Evolutionary conservation across 75 land plant genomes (phyloP).

Genomic region (Ceratopteris richardii): DNA sequence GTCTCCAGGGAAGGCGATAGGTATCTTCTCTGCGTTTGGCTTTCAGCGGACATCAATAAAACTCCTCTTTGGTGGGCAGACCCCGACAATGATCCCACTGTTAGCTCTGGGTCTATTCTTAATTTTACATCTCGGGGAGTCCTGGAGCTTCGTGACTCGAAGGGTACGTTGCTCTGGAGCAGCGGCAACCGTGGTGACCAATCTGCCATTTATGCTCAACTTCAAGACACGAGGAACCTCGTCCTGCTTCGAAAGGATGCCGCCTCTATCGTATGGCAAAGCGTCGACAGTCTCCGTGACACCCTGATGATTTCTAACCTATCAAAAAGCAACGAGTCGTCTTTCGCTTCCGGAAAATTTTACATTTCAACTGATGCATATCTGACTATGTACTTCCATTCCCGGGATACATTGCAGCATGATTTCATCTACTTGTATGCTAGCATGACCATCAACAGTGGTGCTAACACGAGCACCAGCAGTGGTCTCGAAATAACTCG

Average conservation of each 20-base stretch:
- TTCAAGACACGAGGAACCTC: slow-evolving; percentile 2
- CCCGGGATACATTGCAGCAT: neutral
- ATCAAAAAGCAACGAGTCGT: neutral
- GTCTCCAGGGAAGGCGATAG: neutral
- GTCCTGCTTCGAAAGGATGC: neutral
- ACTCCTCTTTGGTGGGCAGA: neutral
- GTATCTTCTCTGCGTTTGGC: slow-evolving; percentile 1
- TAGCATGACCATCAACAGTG: neutral
- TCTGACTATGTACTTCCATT: neutral
- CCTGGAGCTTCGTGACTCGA: neutral
- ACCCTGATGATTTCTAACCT: neutral
- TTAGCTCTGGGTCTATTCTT: neutral
- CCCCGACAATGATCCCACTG: neutral
- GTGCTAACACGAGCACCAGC: neutral
- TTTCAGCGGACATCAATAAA: neutral
- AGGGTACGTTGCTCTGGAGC: neutral
- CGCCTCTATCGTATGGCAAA: neutral
- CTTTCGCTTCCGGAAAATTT: neutral
- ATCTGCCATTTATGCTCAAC: neutral
- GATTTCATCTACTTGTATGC: slow-evolving; percentile 3
- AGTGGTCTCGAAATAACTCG: neutral
- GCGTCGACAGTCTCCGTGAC: neutral
- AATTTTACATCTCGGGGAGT: neutral
- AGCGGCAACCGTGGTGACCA: neutral
- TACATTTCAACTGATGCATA: neutral